Percentiles rank a stretch among this genome's conserved stretches.
Evolutionary conservation across 768 basidiomycete genomes (phyloP).

Genomic region (Gloeopeniophorella convolvens): DNA sequence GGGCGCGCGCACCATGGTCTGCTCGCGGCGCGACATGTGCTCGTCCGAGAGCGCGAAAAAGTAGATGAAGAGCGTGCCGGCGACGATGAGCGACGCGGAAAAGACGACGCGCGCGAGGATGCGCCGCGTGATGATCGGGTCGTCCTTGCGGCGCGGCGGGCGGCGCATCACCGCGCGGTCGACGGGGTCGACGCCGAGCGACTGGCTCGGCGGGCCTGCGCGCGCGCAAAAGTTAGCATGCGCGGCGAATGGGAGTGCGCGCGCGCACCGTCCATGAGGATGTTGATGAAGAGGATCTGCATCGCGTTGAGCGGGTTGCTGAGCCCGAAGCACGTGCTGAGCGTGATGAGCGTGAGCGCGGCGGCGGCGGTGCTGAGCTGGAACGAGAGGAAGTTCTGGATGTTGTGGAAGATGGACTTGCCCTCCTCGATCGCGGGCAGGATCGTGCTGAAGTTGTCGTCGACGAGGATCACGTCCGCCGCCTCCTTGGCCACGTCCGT

Average conservation of each 20-base stretch:
- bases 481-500: slow-evolving; percentile 99
- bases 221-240: too few species aligned
- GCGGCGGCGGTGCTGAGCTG: slow-evolving; percentile 97
- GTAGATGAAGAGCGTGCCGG: slow-evolving; percentile 86
- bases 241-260: too few species aligned
- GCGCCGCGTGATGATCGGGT: slow-evolving; percentile 72
- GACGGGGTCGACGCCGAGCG: slow-evolving; percentile 93
- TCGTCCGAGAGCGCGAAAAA: slow-evolving; percentile 78
- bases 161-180: slow-evolving; percentile 88
- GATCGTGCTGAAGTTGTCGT: slow-evolving; percentile 95
- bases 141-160: slow-evolving; percentile 89
- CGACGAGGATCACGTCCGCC: slow-evolving; percentile 93
- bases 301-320: slow-evolving; percentile 94
- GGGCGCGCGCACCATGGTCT: slow-evolving; percentile 72
- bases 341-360: slow-evolving; percentile 88
- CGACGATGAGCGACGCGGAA: slow-evolving; percentile 86
- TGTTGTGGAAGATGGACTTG: slow-evolving; percentile 98
- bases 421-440: slow-evolving; percentile 93
- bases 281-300: slow-evolving; percentile 99
- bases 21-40: slow-evolving; percentile 77
- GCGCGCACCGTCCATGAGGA: slow-evolving; percentile 89
- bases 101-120: slow-evolving; percentile 82
- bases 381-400: slow-evolving; percentile 96
- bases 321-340: slow-evolving; percentile 85
- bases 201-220: slow-evolving; percentile 88